These are phyloP conservation scores for Lachnellula cervina DNA, from an alignment of 2,329 filamentous ascomycete species.

Conservation along the genomic window DNA sequence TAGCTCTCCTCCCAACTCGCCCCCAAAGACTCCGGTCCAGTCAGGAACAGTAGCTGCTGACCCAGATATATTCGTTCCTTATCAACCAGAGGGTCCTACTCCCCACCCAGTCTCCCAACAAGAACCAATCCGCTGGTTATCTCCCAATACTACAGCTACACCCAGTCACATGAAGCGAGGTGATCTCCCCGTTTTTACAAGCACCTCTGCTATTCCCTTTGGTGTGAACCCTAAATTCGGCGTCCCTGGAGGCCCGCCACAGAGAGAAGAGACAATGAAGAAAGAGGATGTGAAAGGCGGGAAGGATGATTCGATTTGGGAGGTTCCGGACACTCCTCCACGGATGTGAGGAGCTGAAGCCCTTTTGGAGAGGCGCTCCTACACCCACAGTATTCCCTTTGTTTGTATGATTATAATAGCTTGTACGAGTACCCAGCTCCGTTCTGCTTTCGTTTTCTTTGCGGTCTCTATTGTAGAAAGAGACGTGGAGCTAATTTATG, in stretches of 20 bases:
- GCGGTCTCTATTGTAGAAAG: background rate
- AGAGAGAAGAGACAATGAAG: slow-evolving; percentile 5
- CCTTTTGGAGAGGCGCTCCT: background rate
- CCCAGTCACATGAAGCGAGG: slow-evolving; percentile 22
- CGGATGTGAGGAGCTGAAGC: slow-evolving; percentile 2
- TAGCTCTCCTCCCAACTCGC: slow-evolving; percentile 19
- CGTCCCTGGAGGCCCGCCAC: background rate
- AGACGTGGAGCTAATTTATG: background rate
- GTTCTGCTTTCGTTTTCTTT: background rate
- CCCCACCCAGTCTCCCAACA: slow-evolving; percentile 36
- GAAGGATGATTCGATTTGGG: slow-evolving; percentile 27
- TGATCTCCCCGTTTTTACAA: slow-evolving; percentile 30
- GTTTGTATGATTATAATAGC: background rate
- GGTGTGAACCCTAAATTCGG: slow-evolving; percentile 11
- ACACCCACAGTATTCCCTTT: background rate
- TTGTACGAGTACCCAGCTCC: slow-evolving; percentile 1
- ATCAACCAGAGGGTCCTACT: slow-evolving; percentile 50
- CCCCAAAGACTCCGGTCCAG: background rate
- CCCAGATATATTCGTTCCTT: slow-evolving; percentile 46
- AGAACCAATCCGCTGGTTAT: slow-evolving; percentile 47
- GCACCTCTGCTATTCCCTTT: slow-evolving; percentile 30
- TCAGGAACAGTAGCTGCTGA: slow-evolving; percentile 9
- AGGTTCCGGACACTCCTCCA: slow-evolving; percentile 35
- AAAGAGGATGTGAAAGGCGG: slow-evolving; percentile 5
- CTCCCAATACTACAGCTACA: slow-evolving; percentile 39